Conservation (phyloP, 768 basidiomycete species). For the Suillus lakei region DNA sequence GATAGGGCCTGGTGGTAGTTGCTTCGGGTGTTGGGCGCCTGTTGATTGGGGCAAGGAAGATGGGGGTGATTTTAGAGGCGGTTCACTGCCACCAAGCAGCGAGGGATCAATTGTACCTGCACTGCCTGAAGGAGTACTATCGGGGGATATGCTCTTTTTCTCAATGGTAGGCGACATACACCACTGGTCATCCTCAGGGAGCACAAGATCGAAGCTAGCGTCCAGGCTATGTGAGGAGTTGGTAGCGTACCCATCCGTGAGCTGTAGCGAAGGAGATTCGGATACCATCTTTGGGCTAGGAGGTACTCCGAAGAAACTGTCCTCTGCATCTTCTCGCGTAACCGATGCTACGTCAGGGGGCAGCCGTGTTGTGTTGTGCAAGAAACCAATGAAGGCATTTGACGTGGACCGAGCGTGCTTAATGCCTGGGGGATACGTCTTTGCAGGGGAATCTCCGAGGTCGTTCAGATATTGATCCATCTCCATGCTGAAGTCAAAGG, state of each 20-base stretch:
- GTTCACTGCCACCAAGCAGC: conserved; percentile 24
- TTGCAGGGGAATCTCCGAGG: conserved; percentile 26
- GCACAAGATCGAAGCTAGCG: conserved; percentile 12
- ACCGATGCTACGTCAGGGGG: conserved; percentile 12
- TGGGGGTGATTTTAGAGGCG: background rate
- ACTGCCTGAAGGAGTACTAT: background rate
- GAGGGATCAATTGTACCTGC: conserved; percentile 36
- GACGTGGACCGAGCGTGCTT: conserved; percentile 15
- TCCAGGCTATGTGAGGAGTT: conserved; percentile 11
- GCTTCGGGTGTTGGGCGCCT: conserved; percentile 12
- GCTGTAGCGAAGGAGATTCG: background rate
- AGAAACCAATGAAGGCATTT: conserved; percentile 13
- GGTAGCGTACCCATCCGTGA: background rate
- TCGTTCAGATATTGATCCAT: conserved; percentile 35
- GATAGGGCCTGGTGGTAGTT: conserved; percentile 28
- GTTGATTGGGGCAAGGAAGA: background rate
- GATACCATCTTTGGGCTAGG: conserved; percentile 24
- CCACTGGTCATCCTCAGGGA: conserved; percentile 11
- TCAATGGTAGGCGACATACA: background rate
- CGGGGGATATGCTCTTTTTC: background rate
- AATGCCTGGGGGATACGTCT: background rate
- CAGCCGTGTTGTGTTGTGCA: conserved; percentile 12
- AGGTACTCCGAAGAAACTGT: conserved; percentile 33
- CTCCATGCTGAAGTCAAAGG: conserved; percentile 23
- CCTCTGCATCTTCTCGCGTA: conserved; percentile 11